These are phyloP conservation scores for Cryptosporidium sp. DNA, from an alignment of 169 alveolate genomes.

Conservation along the genomic window DNA sequence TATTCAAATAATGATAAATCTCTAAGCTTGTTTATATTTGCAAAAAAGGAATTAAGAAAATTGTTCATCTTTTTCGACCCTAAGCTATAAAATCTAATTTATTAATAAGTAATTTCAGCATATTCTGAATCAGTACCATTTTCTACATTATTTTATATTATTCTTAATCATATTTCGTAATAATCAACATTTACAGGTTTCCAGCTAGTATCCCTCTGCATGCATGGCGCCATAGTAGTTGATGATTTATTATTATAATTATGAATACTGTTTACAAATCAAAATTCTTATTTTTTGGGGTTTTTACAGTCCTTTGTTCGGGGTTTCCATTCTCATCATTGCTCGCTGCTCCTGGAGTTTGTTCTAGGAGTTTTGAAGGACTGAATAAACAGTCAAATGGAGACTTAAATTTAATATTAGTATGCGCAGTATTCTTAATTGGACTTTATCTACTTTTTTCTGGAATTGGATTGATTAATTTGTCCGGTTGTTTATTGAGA, in stretches of 20 bases:
- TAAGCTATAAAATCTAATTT: too few species aligned
- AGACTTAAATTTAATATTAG: not conserved
- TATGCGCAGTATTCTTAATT: not conserved
- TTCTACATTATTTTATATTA: not conserved
- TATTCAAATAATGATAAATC: too few species aligned
- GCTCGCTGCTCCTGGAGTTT: slow-evolving; percentile 52
- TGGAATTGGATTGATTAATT: slow-evolving; percentile 37
- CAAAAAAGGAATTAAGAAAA: too few species aligned
- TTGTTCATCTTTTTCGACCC: too few species aligned
- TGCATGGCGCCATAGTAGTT: slow-evolving; percentile 19
- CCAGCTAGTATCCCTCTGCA: not conserved
- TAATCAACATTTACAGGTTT: not conserved
- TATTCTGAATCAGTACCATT: too few species aligned
- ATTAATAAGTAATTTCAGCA: too few species aligned
- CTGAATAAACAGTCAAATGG: not conserved
- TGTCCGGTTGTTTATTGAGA: slow-evolving; percentile 51
- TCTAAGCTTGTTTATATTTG: not conserved
- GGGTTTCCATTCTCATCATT: slow-evolving; percentile 53
- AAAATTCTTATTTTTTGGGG: slow-evolving; percentile 21
- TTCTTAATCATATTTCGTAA: not conserved
- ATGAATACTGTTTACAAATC: slow-evolving; percentile 4
- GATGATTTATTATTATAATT: not conserved
- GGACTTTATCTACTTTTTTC: slow-evolving; percentile 19
- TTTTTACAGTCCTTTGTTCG: slow-evolving; percentile 48
- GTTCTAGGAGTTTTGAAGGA: slow-evolving; percentile 45